These are phyloP conservation scores for Boletus rufocinnamomeus DNA, from an alignment of 768 basidiomycete genomes.

Conservation along the genomic window DNA sequence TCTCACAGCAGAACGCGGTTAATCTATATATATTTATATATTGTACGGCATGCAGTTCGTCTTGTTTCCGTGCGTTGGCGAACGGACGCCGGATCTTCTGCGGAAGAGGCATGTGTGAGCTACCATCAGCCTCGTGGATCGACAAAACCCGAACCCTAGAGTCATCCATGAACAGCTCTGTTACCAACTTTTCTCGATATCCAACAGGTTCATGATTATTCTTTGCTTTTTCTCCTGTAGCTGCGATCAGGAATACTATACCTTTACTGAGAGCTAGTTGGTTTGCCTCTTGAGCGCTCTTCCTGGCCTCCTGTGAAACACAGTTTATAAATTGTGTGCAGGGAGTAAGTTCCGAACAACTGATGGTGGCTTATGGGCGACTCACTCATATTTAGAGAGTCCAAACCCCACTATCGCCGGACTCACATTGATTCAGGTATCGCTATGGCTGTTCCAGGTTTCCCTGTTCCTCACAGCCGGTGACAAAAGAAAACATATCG, in stretches of 20 bases:
- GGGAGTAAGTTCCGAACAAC: neutral
- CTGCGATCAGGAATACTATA: neutral
- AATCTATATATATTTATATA: neutral
- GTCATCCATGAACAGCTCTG: neutral
- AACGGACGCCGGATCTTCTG: neutral
- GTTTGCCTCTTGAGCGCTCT: neutral
- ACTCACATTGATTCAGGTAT: neutral
- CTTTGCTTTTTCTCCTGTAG: neutral
- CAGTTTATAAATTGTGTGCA: neutral
- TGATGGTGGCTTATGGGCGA: neutral
- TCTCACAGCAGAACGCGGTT: neutral
- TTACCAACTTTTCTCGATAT: neutral
- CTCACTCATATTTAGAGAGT: neutral
- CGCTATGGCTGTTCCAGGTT: neutral
- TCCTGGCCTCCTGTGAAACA: neutral
- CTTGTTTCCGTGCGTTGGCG: neutral
- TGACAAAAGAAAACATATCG: neutral
- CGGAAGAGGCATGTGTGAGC: neutral
- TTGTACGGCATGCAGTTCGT: neutral
- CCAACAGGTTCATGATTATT: neutral
- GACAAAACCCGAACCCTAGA: neutral
- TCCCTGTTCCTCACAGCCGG: too few relatives aligned
- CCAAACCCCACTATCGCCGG: neutral
- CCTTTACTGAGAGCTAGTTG: neutral
- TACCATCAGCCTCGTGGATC: neutral